Base-by-base conservation (phyloP, 108 stramenopile species). In the Nitzschia sp. region DNA sequence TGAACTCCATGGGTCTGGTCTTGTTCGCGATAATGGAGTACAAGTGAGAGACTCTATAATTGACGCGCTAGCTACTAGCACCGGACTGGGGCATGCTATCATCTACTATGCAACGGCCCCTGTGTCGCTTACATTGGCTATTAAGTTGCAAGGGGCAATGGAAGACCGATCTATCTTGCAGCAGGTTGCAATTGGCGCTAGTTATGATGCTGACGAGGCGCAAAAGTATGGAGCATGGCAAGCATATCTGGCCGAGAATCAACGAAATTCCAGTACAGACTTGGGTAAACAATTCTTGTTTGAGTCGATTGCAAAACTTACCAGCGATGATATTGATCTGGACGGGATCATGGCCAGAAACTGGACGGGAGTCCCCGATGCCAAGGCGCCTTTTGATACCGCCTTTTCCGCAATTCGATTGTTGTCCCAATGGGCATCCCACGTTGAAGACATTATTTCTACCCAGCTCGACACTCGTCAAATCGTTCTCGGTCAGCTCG, bases 101-200 rank as follows among this genome's bases (percentile, higher is more conserved):
- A 66, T 60, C 1, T 70, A 74, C 68, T 79, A 70, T 59, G 72
- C 78, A 0, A 56, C 47, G n/a, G 61, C 63, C 26, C 78, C 78
- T 0, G 57, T 74, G 8, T 69, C 78, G 0, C 35, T 70, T 27
- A 58, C 55, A 17, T 11, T 79, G 4, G 56, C 63, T 31, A 45
- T 36, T 9, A 53, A 60, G 19, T 30, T 79, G 36, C 49, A 70
- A 30, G 63, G 47, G 35, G 61, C 62, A 11, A 9, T 70, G 31
- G 47, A 55, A 28, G 68, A 70, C 46, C 60, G 49, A 18, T 47
- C 51, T 5, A 65, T 76, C 31, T 28, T 31, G 34, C 59, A 60
- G 26, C 57, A 56, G 31, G 66, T 65, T 30, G 45, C 55, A 1
- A 32, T 0, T 1, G 61, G 26, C 2, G 9, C 26, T 26, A 17